Evolutionary conservation across 1,139 yeast genomes (phyloP).

Genomic region (Neolecta irregularis): DNA sequence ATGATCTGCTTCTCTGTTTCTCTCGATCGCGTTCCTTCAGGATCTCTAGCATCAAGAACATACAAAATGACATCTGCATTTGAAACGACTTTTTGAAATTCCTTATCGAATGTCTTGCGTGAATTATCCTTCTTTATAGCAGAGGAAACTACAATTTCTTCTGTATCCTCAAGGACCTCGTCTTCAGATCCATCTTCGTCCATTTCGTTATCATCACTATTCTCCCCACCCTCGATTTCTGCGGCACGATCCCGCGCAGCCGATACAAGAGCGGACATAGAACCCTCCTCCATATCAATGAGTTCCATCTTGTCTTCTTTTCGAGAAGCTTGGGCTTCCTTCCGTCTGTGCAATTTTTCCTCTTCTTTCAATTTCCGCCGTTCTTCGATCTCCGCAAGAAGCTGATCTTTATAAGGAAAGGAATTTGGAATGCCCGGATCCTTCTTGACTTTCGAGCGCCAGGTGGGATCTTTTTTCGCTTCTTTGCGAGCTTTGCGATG

Average conservation of each 20-base stretch:
- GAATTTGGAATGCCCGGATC: conserved; percentile 91
- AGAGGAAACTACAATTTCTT: conserved; percentile 15
- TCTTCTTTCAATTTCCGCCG: conserved; percentile 48
- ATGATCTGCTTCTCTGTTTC: conserved; percentile 82
- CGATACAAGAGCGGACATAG: conserved; percentile 74
- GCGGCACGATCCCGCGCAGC: conserved; percentile 71
- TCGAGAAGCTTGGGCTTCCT: conserved; percentile 29
- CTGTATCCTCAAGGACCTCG: conserved; percentile 27
- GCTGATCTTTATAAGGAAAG: conserved; percentile 82
- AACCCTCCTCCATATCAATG: conserved; percentile 22
- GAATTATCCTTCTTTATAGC: conserved; percentile 45
- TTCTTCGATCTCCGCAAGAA: conserved; percentile 67
- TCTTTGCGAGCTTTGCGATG: conserved; percentile 66
- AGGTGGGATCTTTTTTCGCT: conserved; percentile 78
- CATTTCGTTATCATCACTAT: conserved; percentile 25
- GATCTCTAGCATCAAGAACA: conserved; percentile 94
- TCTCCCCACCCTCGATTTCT: conserved; percentile 31
- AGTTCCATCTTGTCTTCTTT: conserved; percentile 29
- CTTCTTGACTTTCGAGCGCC: conserved; percentile 72
- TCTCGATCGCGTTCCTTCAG: conserved; percentile 84
- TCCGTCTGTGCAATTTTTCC: conserved; percentile 37
- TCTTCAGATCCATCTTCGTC: conserved; percentile 32
- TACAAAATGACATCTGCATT: conserved; percentile 80
- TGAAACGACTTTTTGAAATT: conserved; percentile 78
- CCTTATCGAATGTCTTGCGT: conserved; percentile 52